A percentile compares a stretch with the other conserved stretches of the same genome.
phyloP scores from a whole-genome alignment of 768 basidiomycete species.

The Sutorius australiensis region DNA sequence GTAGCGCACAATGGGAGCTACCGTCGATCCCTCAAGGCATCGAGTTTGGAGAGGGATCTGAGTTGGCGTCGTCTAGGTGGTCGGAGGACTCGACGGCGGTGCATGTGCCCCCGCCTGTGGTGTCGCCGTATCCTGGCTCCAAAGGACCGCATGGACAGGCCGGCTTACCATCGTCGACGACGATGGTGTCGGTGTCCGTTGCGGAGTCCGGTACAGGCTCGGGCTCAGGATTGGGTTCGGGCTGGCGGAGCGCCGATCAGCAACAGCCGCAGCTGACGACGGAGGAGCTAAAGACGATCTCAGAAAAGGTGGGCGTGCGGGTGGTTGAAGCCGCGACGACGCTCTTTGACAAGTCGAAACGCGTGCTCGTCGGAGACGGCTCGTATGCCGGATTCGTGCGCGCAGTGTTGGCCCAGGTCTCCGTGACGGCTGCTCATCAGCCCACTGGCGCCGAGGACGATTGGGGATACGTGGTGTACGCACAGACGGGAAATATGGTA shows the following conservation, averaged over 20 bases:
- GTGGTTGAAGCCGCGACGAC: constrained; percentile 66
- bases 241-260: constrained; percentile 25
- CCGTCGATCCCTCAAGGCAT: constrained; percentile 54
- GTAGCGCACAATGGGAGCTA: constrained; percentile 60
- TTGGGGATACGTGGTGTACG: constrained; percentile 75
- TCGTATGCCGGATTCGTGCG: constrained; percentile 75
- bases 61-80: constrained; percentile 56
- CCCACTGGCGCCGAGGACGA: constrained; percentile 27
- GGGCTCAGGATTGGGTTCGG: background rate
- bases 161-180: background rate
- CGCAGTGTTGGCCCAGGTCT: constrained; percentile 62
- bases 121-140: constrained; percentile 9
- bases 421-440: constrained; percentile 47
- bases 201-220: background rate
- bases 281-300: constrained; percentile 68
- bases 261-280: constrained; percentile 36
- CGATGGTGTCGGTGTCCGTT: constrained; percentile 11
- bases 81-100: constrained; percentile 51
- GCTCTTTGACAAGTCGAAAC: constrained; percentile 74
- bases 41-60: constrained; percentile 46
- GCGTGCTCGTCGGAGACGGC: constrained; percentile 77
- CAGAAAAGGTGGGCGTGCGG: constrained; percentile 71
- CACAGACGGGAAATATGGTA: constrained; percentile 63
- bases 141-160: constrained; percentile 9
- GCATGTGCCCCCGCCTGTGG: constrained; percentile 20